A percentile compares a stretch with the other conserved stretches of the same genome.
Conservation (phyloP, 2,329 filamentous ascomycete genomes). For the Shiraia sp. region DNA sequence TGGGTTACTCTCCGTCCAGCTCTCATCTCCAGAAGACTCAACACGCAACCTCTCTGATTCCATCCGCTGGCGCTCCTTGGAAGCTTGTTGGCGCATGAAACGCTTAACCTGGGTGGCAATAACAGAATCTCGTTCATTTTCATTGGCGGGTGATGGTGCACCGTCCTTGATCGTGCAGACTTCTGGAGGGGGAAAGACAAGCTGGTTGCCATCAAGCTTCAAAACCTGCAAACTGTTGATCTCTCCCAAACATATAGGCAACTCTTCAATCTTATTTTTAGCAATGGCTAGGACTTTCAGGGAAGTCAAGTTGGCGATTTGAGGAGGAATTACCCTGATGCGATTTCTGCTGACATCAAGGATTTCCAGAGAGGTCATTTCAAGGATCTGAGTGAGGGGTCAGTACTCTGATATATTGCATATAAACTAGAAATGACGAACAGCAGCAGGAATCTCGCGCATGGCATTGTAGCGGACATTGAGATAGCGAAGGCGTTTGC, state of each 20-base stretch:
- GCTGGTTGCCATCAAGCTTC: constrained; percentile 86
- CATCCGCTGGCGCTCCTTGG: constrained; percentile 36
- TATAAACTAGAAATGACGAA: constrained; percentile 47
- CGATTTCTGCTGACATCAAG: constrained; percentile 90
- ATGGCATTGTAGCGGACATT: constrained; percentile 80
- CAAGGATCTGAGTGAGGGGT: constrained; percentile 68
- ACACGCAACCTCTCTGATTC: constrained; percentile 41
- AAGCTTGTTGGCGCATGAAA: constrained; percentile 55
- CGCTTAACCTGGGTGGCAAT: constrained; percentile 64
- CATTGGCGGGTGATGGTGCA: constrained; percentile 53
- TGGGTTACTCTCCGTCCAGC: constrained; percentile 65
- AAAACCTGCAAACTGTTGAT: constrained; percentile 88
- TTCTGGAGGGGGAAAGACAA: constrained; percentile 70
- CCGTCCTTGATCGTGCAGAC: constrained; percentile 48
- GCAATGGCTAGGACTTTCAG: constrained; percentile 87
- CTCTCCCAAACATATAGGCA: constrained; percentile 83
- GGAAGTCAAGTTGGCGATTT: constrained; percentile 79
- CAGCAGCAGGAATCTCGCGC: constrained; percentile 66
- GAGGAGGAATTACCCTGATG: constrained; percentile 74
- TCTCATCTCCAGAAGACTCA: constrained; percentile 53
- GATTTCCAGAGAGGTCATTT: constrained; percentile 85
- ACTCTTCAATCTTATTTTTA: constrained; percentile 81
- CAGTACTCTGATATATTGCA: constrained; percentile 4
- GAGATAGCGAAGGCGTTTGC: constrained; percentile 75
- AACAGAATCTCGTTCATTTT: constrained; percentile 63